phyloP scores from a whole-genome alignment of 371 early-diverging fungal genomes.

The Apophysomyces trapeziformis region DNA sequence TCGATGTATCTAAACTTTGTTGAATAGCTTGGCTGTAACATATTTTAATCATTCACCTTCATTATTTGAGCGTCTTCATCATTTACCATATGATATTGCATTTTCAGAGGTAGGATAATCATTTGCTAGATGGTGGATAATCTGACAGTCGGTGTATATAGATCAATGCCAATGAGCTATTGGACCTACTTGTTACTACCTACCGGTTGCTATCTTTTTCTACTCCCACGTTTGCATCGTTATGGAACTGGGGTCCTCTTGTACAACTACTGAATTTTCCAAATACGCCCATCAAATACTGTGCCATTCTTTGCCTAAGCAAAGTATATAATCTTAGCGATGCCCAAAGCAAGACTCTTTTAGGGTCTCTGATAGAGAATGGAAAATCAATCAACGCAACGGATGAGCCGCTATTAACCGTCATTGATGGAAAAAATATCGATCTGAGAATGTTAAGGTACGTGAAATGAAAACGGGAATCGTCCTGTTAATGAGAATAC shows the following conservation, averaged over 20 bases:
- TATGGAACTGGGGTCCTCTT: conserved; percentile 73
- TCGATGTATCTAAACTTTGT: background rate
- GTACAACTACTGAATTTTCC: conserved; percentile 56
- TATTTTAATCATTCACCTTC: conserved; percentile 61
- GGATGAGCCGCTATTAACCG: conserved; percentile 38
- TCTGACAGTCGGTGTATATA: conserved; percentile 6
- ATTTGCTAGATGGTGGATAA: background rate
- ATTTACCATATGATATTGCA: conserved; percentile 25
- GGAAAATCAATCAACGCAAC: conserved; percentile 22
- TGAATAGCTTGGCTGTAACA: conserved; percentile 61
- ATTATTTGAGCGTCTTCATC: conserved; percentile 56
- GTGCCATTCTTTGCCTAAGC: conserved; percentile 57
- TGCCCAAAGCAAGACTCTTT: conserved; percentile 36
- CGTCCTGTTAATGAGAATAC: background rate
- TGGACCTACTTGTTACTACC: conserved; percentile 59
- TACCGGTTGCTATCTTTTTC: conserved; percentile 66
- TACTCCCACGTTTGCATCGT: conserved; percentile 53
- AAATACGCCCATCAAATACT: conserved; percentile 53
- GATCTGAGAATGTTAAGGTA: conserved; percentile 57
- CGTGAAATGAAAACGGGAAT: background rate
- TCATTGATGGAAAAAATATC: conserved; percentile 35
- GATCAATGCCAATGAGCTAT: conserved; percentile 31
- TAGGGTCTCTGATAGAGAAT: conserved; percentile 30
- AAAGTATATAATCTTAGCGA: conserved; percentile 61
- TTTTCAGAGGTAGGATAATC: background rate